Evolutionary conservation across 352 stramenopile genomes (phyloP), one percentile per base, ranked within the genome.

Genomic region (Phytophthora pluvialis): DNA sequence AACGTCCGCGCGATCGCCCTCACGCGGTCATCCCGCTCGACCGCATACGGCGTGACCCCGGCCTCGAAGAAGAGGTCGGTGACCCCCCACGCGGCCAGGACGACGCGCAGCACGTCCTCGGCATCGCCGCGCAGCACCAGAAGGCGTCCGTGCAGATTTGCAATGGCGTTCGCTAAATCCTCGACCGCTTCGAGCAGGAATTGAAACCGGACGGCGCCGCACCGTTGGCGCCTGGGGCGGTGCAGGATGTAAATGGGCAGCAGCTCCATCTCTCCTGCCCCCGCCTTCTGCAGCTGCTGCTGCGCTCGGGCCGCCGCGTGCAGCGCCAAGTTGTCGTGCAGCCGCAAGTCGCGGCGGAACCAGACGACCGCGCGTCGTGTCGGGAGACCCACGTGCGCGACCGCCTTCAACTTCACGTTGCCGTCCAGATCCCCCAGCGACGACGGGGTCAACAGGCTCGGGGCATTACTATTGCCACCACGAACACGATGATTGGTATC

Each of bases 311-410:
- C 74, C 4, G 91, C 89, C 15, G 82, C 81, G 13, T 91, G 52
- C 10, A 99, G 74, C 28, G 90, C 88, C 33, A 94, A 81, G 76
- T 99, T 99, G 81, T 99, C 97, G 73, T 99, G 93, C 21, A 99
- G 56, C 16, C 97, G 77, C 46, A 99, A 71, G 52, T 97, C 94
- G 33, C 98, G 97, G 5, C 97, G 86, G 56, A 99, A 98, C 96
- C 96, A 99, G 28, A 91, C 65, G 15, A 93, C 43, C 4, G 81
- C 80, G 7, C 78, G 72, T 5, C 78, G 72, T n/a, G 77, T 72
- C 10, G 60, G 39, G 18, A 39, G 42, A 11, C 4, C 18, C n/a
- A 21, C 16, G n/a, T 49, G 36, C 13, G 26, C 40, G 18, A 35
- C 32, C 55, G 16, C 47, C 21, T 60, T 13, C 5, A 29, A 9